Evolutionary conservation across 2,329 filamentous ascomycete species (phyloP).

Genomic region (Albophoma yamanashiensis): DNA sequence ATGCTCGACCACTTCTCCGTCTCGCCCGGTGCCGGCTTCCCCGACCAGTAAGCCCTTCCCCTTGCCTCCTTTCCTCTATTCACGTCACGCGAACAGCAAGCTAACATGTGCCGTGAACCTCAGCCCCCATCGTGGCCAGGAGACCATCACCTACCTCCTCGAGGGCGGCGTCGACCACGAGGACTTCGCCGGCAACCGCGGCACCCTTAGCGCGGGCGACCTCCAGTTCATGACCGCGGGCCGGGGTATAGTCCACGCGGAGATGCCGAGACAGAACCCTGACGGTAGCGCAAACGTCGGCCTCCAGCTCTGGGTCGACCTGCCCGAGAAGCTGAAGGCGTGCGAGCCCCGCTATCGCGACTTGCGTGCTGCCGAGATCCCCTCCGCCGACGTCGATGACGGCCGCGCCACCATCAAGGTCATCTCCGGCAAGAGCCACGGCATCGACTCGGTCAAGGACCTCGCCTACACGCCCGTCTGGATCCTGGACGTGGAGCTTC

Average conservation of each 20-base stretch:
- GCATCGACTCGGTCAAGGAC: constrained; percentile 78
- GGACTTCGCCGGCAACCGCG: constrained; percentile 78
- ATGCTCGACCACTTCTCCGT: constrained; percentile 94
- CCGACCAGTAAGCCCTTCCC: constrained; percentile 52
- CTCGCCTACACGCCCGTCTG: constrained; percentile 96
- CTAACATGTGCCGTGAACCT: not conserved
- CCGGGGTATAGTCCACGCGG: constrained; percentile 82
- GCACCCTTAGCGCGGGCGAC: constrained; percentile 78
- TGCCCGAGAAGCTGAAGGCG: constrained; percentile 69
- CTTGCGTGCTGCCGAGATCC: constrained; percentile 69
- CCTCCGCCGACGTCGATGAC: constrained; percentile 57
- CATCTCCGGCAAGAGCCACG: constrained; percentile 76
- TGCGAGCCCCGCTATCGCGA: constrained; percentile 93
- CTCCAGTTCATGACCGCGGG: constrained; percentile 98
- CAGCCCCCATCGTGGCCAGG: constrained; percentile 63
- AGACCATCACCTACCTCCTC: constrained; percentile 84
- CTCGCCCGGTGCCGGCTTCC: constrained; percentile 73
- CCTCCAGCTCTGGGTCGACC: constrained; percentile 91
- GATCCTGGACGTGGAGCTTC: constrained; percentile 74
- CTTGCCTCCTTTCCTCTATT: not conserved
- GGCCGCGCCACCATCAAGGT: constrained; percentile 75
- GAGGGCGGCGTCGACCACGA: constrained; percentile 80
- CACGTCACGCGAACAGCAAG: not conserved
- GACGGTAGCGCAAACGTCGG: constrained; percentile 74
- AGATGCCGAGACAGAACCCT: constrained; percentile 76